Evolutionary conservation across 2,329 filamentous ascomycete genomes (phyloP), one percentile per base, ranked within the genome.

Genomic region (Epichloe bromicola): DNA sequence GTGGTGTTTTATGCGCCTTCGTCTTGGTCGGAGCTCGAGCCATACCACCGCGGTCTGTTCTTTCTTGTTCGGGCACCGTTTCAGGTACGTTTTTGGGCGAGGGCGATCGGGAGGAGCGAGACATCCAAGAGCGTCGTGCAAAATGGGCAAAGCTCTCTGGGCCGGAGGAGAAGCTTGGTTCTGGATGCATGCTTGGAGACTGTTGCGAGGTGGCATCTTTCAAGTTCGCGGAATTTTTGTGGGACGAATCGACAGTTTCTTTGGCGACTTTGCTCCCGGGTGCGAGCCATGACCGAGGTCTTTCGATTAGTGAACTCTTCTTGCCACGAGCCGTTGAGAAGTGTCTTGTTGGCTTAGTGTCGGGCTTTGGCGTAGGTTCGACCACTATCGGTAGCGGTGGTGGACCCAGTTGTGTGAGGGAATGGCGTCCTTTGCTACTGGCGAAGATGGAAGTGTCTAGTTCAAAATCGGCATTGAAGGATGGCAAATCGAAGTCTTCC

Each of bases 261-360:
- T 57, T 62, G 38, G 66, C 59, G 12, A 70, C 68, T 55, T 68
- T 74, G 23, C 73, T 70, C 59, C 66, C 66, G 14, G 53, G 43
- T 2, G 70, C 67, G 52, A 79, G 68, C 78, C 76, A 80, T 53
- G 74, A 74, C 52, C 72, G 70, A 4, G 72, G 73, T 50, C 73
- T 70, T 53, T 73, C 74, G 50, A 74, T 67, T 46, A 76, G 63
- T 42, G 74, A 72, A 54, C 64, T 71, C 56, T 69, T 72, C 61
- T 70, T 73, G 56, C 60, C 62, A 53, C 57, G 63, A 61, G 54
- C 54, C 34, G 56, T 46, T 23, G 57, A 57, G 20, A 53, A 50
- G 51, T 50, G 55, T 19, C 43, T 52, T n/a, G 46, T 33, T 36
- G 40, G 43, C 45, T 51, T 56, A 17, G 20, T 33, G 10, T 52